A percentile compares a stretch with the other conserved stretches of the same genome.
Conservation (phyloP, 345 rosid species). For the Heritiera fomes region DNA sequence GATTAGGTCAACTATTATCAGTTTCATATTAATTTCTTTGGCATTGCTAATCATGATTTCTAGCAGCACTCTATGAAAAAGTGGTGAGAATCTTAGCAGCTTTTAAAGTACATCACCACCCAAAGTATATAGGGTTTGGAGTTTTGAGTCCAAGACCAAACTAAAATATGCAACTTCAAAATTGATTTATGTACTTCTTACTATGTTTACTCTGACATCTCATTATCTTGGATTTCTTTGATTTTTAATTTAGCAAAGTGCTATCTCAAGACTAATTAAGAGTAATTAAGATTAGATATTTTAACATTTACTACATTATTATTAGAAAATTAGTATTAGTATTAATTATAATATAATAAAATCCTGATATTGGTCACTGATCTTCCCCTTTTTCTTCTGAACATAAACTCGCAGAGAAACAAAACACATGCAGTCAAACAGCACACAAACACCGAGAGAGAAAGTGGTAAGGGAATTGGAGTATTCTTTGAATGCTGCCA, state of each 20-base stretch:
- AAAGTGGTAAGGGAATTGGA: conserved; percentile 7
- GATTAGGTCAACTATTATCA: background rate
- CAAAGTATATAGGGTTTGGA: background rate
- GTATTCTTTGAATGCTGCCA: conserved; percentile 11
- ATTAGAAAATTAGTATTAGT: too few species aligned
- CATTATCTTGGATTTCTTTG: background rate
- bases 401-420: background rate
- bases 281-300: too few species aligned
- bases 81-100: background rate
- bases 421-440: conserved; percentile 6
- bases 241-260: too few species aligned
- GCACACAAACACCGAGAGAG: conserved; percentile 8
- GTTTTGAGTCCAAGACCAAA: background rate
- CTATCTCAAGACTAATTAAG: too few species aligned
- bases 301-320: too few species aligned
- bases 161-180: background rate
- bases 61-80: background rate
- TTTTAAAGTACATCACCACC: background rate
- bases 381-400: background rate
- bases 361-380: background rate
- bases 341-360: background rate
- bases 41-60: background rate
- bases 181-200: background rate
- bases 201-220: background rate
- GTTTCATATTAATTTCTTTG: background rate